Percentiles rank a stretch among this genome's conserved stretches.
Conservation (phyloP, 129 eudicot species). For the Helichrysum umbraculigerum region DNA sequence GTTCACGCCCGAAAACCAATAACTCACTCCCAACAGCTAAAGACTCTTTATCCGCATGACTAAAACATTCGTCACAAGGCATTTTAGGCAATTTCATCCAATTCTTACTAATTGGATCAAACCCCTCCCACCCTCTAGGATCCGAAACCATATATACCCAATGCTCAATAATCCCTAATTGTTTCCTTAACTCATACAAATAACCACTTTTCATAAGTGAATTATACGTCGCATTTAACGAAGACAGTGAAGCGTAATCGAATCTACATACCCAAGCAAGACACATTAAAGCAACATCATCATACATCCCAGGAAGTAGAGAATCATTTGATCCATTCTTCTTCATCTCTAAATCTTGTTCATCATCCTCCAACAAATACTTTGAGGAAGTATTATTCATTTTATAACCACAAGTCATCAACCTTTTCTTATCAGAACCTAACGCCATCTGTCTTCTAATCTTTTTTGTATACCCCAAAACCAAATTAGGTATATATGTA, state of each 20-base stretch:
- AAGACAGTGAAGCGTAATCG: slow-evolving; percentile 54
- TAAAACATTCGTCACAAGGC: slow-evolving; percentile 62
- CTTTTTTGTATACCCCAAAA: slow-evolving; percentile 8
- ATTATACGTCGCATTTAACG: slow-evolving; percentile 45
- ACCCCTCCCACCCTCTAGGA: slow-evolving; percentile 70
- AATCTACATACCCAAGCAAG: slow-evolving; percentile 56
- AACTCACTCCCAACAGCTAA: slow-evolving; percentile 59
- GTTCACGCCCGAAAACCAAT: slow-evolving; percentile 67
- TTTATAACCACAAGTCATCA: slow-evolving; percentile 14
- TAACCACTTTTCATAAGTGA: slow-evolving; percentile 52
- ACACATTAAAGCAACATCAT: slow-evolving; percentile 59
- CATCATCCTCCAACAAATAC: slow-evolving; percentile 38
- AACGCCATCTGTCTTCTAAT: slow-evolving; percentile 1
- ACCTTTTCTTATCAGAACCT: not conserved
- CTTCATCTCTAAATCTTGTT: not conserved
- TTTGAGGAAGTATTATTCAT: slow-evolving; percentile 23
- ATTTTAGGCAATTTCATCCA: slow-evolving; percentile 64
- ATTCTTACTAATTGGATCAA: slow-evolving; percentile 52
- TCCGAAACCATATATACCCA: slow-evolving; percentile 76
- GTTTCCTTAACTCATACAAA: slow-evolving; percentile 52
- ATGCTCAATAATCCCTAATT: slow-evolving; percentile 52
- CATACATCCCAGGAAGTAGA: slow-evolving; percentile 54
- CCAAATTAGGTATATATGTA: slow-evolving; percentile 18
- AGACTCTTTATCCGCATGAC: slow-evolving; percentile 56
- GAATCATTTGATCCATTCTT: slow-evolving; percentile 36